Base-by-base conservation (phyloP, 2,329 filamentous ascomycete genomes). In the Huntiella decipiens region DNA sequence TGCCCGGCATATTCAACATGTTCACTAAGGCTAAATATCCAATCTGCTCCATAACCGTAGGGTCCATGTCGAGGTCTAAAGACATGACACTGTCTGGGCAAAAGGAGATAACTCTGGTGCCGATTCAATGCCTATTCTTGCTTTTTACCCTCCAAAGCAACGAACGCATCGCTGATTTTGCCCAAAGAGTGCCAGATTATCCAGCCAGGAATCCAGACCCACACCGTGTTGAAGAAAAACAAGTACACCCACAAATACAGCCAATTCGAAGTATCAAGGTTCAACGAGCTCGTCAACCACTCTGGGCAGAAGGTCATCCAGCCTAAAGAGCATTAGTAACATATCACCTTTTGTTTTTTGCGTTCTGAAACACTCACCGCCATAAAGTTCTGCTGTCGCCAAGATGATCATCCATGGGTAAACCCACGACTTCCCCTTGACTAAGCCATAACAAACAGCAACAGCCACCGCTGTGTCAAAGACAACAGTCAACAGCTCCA, bases 221-320 rank as follows among this genome's bases (percentile, higher is more conserved):
- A 81, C 3, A 79, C 61, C 53, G 67, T 69, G 59, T 81, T 81
- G 64, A 81, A 80, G 59, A 80, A 79, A 52, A 77, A 64, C 12
- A 81, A 61, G 53, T 79, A 80, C 11, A 79, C 63, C 75, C 75
- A 80, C 51, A 70, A 61, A 54, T 77, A 77, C 73, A 81, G 77
- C 53, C 73, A 78, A 60, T 79, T 80, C 61, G 67, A 74, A 13
- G 66, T 66, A 57, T 79, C 73, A 49, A 81, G 68, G 55, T 77
- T 78, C 52, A 67, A 56, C 56, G 68, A 79, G 44, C 67, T 68
- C 2, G 67, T 71, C 10, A 81, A 61, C 77, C 77, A 81, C 60
- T 81, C 77, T 10, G 77, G 77, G 58, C 71, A 75, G 56, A 81
- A 81, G 0, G 77, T 81, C 71, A 81, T 79, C 61, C 76, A 81